A percentile compares a stretch with the other conserved stretches of the same genome.
These are phyloP conservation scores for Parsonsia alboflavescens DNA, from an alignment of 257 asterid genomes.

Conservation along the genomic window DNA sequence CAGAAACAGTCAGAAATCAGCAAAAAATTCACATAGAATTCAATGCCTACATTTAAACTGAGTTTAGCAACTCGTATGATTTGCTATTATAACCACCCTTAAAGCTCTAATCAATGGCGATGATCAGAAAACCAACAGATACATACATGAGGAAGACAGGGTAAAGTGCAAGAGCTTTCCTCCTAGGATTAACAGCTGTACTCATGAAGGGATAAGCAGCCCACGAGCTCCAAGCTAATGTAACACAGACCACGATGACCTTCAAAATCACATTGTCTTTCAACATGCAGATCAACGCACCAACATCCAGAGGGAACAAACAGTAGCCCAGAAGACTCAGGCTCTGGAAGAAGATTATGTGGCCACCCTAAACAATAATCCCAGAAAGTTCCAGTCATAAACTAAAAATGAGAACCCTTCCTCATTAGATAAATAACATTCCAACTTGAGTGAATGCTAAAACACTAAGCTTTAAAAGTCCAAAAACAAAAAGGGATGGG, in stretches of 20 bases:
- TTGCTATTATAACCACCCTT: slow-evolving; percentile 9
- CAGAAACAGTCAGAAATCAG: slow-evolving; percentile 2
- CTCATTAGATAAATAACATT: background rate
- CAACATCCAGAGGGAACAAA: slow-evolving; percentile 79
- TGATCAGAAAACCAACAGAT: slow-evolving; percentile 88
- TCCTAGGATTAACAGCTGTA: slow-evolving; percentile 70
- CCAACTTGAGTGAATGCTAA: background rate
- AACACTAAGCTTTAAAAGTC: no score
- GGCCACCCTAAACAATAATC: slow-evolving; percentile 68
- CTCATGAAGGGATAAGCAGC: slow-evolving; percentile 99
- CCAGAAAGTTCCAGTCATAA: background rate
- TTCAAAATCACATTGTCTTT: slow-evolving; percentile 69
- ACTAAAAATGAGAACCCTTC: background rate
- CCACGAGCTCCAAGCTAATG: slow-evolving; percentile 97
- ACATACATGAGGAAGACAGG: slow-evolving; percentile 93
- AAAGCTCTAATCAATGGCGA: slow-evolving; percentile 64
- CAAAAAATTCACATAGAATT: slow-evolving; percentile 15
- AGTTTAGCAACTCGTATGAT: slow-evolving; percentile 2
- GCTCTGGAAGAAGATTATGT: slow-evolving; percentile 97
- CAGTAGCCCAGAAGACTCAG: slow-evolving; percentile 88
- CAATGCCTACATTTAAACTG: slow-evolving; percentile 5
- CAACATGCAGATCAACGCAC: slow-evolving; percentile 83
- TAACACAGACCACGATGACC: slow-evolving; percentile 64
- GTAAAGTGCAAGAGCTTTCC: slow-evolving; percentile 92
- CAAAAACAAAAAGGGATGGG: background rate